A percentile compares a stretch with the other conserved stretches of the same genome.
Conservation (phyloP, 2,329 filamentous ascomycete genomes). For the Fonsecaea multimorphosa region DNA sequence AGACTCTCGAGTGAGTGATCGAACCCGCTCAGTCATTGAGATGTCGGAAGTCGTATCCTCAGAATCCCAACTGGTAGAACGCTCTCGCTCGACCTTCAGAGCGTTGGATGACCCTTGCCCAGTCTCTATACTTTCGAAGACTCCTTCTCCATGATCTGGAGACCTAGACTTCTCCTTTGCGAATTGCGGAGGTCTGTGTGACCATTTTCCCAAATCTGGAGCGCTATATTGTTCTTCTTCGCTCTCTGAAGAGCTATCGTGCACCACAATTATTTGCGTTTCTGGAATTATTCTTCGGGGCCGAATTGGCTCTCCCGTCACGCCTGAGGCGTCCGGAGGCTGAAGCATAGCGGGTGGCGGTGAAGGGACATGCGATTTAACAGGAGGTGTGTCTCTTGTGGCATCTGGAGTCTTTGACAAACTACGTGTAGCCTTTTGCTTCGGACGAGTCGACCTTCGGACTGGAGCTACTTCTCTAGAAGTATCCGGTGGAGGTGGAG, state of each 20-base stretch:
- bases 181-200: background rate
- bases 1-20: background rate
- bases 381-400: background rate
- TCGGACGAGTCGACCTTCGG: background rate
- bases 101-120: background rate
- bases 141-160: background rate
- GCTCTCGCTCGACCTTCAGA: background rate
- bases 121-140: background rate
- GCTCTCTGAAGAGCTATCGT: background rate
- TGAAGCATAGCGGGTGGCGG: background rate
- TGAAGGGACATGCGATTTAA: background rate
- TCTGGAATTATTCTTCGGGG: background rate
- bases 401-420: background rate
- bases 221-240: background rate
- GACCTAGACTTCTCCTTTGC: background rate
- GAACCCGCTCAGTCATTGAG: background rate
- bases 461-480: background rate
- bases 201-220: background rate
- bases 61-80: background rate
- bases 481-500: background rate
- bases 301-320: background rate
- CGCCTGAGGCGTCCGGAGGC: background rate
- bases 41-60: background rate
- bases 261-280: background rate
- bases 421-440: background rate